These are phyloP conservation scores for Zalaria sp. DNA, from an alignment of 2,329 filamentous ascomycete species.

Conservation along the genomic window DNA sequence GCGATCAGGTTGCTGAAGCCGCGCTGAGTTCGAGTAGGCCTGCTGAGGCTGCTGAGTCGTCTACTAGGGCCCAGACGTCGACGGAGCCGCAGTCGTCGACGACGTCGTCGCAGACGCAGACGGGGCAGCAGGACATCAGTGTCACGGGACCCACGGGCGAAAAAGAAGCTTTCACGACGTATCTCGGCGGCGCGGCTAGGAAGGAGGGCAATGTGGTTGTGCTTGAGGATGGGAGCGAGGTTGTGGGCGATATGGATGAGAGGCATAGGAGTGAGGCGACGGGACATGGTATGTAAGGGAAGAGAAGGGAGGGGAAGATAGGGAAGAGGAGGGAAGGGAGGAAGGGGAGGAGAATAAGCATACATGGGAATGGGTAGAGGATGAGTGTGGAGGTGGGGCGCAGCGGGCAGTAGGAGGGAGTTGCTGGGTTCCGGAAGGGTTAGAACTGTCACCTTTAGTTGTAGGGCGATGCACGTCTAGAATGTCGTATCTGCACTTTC, in stretches of 20 bases:
- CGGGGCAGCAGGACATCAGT: constrained; percentile 12
- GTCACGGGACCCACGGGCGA: constrained; percentile 11
- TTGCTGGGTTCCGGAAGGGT: no score
- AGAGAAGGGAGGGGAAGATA: no score
- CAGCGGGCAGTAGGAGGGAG: no score
- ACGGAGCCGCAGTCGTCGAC: constrained; percentile 8
- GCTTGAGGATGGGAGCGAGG: constrained; percentile 12
- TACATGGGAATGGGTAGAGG: no score
- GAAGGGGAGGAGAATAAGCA: no score
- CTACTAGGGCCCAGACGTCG: constrained; percentile 2
- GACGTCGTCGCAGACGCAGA: constrained; percentile 10
- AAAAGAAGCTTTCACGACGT: constrained; percentile 14
- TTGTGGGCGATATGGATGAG: constrained; percentile 2
- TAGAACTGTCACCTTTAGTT: no score
- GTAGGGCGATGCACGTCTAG: no score
- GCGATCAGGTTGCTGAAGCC: background rate
- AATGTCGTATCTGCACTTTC: no score
- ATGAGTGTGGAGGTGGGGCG: no score
- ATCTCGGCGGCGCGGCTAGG: constrained; percentile 14
- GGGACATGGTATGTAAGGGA: constrained; percentile 5
- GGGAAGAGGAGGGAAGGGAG: no score
- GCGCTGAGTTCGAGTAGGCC: background rate
- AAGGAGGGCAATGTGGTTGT: constrained; percentile 20
- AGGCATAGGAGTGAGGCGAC: background rate
- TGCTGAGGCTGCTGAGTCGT: constrained; percentile 1